A percentile compares a stretch with the other conserved stretches of the same genome.
phyloP scores from a whole-genome alignment of 441 rosid species.

The Hypseocharis bilobata region DNA sequence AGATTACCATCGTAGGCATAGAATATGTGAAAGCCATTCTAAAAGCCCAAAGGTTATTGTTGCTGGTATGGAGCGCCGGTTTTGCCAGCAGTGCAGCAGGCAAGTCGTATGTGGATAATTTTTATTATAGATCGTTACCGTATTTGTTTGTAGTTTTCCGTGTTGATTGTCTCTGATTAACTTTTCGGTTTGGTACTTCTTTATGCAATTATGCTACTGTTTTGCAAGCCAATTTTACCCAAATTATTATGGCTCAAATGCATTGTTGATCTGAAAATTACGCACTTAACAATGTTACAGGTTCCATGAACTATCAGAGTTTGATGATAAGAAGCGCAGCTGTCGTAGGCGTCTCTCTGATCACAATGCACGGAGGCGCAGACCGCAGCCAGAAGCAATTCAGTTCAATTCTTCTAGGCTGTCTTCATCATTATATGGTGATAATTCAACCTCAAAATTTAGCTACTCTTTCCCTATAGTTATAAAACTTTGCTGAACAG shows the following conservation, averaged over 20 bases:
- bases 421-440: conserved; percentile 40
- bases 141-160: too few relatives aligned
- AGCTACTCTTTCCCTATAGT: background rate
- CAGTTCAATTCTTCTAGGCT: conserved; percentile 41
- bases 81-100: conserved; percentile 98
- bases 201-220: too few relatives aligned
- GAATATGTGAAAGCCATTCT: conserved; percentile 74
- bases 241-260: too few relatives aligned
- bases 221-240: too few relatives aligned
- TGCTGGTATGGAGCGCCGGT: conserved; percentile 65
- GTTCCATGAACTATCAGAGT: conserved; percentile 75
- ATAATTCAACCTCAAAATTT: conserved; percentile 5
- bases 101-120: too few relatives aligned
- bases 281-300: conserved; percentile 31
- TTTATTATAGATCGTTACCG: too few relatives aligned
- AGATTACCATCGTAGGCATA: conserved; percentile 71
- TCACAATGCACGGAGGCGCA: conserved; percentile 94
- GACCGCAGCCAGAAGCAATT: conserved; percentile 56
- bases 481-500: too few relatives aligned
- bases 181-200: too few relatives aligned
- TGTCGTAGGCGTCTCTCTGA: conserved; percentile 80
- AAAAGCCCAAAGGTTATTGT: conserved; percentile 67
- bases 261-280: conserved; percentile 2
- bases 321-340: conserved; percentile 87
- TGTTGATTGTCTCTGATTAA: background rate